These are phyloP conservation scores for Rhexocercosporidium sp. DNA, from an alignment of 2,329 filamentous ascomycete genomes.

Conservation along the genomic window DNA sequence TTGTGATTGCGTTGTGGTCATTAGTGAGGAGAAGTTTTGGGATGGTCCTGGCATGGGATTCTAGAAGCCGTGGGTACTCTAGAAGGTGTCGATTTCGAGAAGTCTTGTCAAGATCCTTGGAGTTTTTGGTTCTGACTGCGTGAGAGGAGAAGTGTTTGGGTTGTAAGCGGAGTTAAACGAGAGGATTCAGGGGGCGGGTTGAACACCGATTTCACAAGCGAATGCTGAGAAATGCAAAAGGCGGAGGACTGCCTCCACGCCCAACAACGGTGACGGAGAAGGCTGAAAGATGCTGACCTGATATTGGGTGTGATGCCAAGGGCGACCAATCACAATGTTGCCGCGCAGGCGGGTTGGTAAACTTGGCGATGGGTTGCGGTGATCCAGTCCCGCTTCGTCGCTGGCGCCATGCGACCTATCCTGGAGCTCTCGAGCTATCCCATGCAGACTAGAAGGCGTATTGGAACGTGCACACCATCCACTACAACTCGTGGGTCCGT, in stretches of 20 bases:
- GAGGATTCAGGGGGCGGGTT: not conserved
- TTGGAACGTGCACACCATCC: slow-evolving; percentile 6
- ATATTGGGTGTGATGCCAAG: slow-evolving; percentile 12
- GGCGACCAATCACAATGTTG: slow-evolving; percentile 19
- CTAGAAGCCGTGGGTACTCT: slow-evolving; percentile 1
- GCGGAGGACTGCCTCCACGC: slow-evolving; percentile 10
- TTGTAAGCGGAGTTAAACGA: slow-evolving; percentile 4
- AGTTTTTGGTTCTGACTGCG: not conserved
- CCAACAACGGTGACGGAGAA: slow-evolving; percentile 24
- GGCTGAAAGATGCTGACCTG: slow-evolving; percentile 26
- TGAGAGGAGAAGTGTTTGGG: not conserved
- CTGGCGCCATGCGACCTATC: not conserved
- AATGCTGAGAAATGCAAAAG: slow-evolving; percentile 13
- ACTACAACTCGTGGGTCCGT: not conserved
- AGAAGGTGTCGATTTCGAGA: not conserved
- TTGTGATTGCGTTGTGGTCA: not conserved
- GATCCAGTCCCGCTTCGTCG: slow-evolving; percentile 11
- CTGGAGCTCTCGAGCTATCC: not conserved
- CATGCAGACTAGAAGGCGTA: slow-evolving; percentile 13
- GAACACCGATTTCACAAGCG: not conserved
- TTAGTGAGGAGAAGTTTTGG: slow-evolving; percentile 1
- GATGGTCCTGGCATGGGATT: not conserved
- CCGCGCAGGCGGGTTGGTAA: not conserved
- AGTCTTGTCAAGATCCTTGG: not conserved
- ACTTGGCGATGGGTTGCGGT: not conserved